These are phyloP conservation scores for Angomonas desouzai DNA, from an alignment of 208 protist genomes.

Conservation along the genomic window DNA sequence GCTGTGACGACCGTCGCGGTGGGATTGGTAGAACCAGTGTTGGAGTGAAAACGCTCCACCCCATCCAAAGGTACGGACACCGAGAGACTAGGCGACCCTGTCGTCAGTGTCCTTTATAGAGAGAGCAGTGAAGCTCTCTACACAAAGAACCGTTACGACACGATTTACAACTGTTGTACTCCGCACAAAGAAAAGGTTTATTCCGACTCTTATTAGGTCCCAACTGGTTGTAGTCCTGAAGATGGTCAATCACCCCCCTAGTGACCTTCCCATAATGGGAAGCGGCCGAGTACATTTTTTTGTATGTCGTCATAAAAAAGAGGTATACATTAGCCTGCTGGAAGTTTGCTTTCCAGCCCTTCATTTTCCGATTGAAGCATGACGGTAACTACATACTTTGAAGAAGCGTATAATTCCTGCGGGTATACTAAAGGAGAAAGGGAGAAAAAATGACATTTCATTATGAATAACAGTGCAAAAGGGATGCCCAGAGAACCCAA, in stretches of 20 bases:
- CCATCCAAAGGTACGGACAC: slow-evolving; percentile 13
- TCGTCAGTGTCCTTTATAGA: slow-evolving; percentile 51
- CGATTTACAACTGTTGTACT: slow-evolving; percentile 34
- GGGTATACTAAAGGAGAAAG: too few species aligned
- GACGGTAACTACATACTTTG: too few species aligned
- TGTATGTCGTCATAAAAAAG: slow-evolving; percentile 76
- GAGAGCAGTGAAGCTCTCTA: slow-evolving; percentile 68
- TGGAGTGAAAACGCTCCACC: not conserved
- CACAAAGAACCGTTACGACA: slow-evolving; percentile 64
- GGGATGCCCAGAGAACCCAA: too few species aligned
- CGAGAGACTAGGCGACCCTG: slow-evolving; percentile 44
- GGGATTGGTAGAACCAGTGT: too few species aligned
- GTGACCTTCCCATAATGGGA: slow-evolving; percentile 55
- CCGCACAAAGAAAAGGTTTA: slow-evolving; percentile 64
- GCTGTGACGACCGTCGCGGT: too few species aligned
- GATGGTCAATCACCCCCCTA: slow-evolving; percentile 66
- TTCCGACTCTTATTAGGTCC: slow-evolving; percentile 75
- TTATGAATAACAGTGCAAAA: too few species aligned
- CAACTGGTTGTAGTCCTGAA: slow-evolving; percentile 74
- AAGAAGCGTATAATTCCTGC: too few species aligned
- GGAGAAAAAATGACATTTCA: too few species aligned
- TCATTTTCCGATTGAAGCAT: slow-evolving; percentile 32
- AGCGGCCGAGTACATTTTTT: slow-evolving; percentile 56
- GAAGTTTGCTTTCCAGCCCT: slow-evolving; percentile 29
- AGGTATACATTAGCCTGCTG: slow-evolving; percentile 60